Percentiles rank a stretch among this genome's conserved stretches.
Conservation (phyloP, 352 stramenopile species). For the Globisporangium emineosum region DNA sequence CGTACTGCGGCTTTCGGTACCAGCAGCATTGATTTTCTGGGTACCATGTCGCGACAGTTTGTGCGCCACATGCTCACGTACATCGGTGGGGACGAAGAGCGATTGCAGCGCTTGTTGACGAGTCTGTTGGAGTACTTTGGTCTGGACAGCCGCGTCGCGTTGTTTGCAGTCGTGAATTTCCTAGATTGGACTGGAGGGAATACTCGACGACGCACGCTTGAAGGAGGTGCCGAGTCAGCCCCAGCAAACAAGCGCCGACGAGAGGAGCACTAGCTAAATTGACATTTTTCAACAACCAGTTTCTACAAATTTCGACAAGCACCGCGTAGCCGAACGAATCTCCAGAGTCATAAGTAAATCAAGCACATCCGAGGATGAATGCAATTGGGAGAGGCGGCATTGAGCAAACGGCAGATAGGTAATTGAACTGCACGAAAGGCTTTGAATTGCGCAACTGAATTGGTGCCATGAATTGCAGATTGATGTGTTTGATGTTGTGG, state of each 20-base stretch:
- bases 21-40: conserved; percentile 46
- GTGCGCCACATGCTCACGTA: conserved; percentile 36
- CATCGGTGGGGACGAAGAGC: conserved; percentile 28
- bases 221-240: conserved; percentile 1
- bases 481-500: too few species aligned
- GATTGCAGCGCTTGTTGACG: conserved; percentile 33
- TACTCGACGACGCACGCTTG: conserved; percentile 9
- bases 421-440: too few species aligned
- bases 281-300: not conserved
- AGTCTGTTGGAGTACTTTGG: conserved; percentile 37
- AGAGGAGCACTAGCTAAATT: conserved; percentile 15
- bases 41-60: conserved; percentile 51
- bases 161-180: conserved; percentile 46
- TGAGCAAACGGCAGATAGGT: too few species aligned
- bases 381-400: too few species aligned
- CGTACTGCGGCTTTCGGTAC: conserved; percentile 41
- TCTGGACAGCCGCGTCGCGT: conserved; percentile 35
- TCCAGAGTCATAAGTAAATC: not conserved
- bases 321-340: not conserved
- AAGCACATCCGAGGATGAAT: too few species aligned
- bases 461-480: too few species aligned
- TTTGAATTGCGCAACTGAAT: too few species aligned
- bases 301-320: not conserved
- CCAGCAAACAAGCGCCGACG: conserved; percentile 33
- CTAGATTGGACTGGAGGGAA: conserved; percentile 31